These are phyloP conservation scores for Exophiala sp. DNA, from an alignment of 2,329 filamentous ascomycete species.

Conservation along the genomic window DNA sequence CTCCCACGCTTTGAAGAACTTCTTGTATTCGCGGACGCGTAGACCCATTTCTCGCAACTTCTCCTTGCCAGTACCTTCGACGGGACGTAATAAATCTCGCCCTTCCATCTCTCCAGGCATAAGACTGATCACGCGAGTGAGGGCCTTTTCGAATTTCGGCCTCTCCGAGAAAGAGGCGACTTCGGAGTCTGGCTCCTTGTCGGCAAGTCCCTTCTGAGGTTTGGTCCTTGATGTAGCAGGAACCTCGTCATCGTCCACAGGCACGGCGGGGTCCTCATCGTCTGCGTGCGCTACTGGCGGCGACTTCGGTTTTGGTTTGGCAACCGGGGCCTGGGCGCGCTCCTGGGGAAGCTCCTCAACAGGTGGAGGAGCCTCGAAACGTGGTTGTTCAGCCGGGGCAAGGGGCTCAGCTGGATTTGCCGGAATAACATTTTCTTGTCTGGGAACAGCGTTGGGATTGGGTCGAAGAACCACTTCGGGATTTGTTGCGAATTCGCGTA, in stretches of 20 bases:
- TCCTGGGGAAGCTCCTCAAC: not conserved
- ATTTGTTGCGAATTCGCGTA: not conserved
- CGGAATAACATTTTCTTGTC: not conserved
- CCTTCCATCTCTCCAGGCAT: constrained; percentile 29
- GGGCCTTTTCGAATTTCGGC: constrained; percentile 27
- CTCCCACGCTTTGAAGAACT: constrained; percentile 43
- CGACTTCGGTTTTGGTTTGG: not conserved
- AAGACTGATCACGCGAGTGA: constrained; percentile 24
- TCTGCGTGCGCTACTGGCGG: not conserved
- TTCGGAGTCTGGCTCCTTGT: not conserved
- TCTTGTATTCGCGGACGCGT: constrained; percentile 39
- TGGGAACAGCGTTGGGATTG: constrained; percentile 4
- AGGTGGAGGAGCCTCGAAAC: not conserved
- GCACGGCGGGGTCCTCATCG: not conserved
- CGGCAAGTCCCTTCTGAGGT: not conserved
- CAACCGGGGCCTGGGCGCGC: not conserved
- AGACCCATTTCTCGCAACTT: constrained; percentile 41
- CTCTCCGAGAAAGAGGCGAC: constrained; percentile 21
- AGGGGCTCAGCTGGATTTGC: not conserved
- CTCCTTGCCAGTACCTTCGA: constrained; percentile 39
- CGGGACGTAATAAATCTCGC: constrained; percentile 36
- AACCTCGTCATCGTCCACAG: not conserved
- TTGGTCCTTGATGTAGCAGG: not conserved
- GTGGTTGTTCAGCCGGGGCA: not conserved
- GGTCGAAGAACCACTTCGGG: constrained; percentile 4